Base-by-base conservation (phyloP, 2,329 filamentous ascomycete genomes). In the Leptographium wingfieldii region DNA sequence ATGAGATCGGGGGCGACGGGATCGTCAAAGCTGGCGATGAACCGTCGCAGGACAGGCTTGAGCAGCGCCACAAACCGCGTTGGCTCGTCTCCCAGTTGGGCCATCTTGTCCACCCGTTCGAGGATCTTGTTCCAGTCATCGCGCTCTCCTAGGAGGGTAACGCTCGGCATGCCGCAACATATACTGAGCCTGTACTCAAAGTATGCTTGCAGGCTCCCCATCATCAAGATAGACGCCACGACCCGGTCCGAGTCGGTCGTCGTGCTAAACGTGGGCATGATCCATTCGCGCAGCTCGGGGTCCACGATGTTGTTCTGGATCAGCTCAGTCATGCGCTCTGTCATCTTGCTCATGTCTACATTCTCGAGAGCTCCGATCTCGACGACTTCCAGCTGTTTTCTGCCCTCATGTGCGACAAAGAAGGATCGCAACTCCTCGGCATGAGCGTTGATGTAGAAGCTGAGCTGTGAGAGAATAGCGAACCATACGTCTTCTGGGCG, bases 401-500 rank as follows among this genome's bases (percentile, higher is more conserved):
- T 54, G 14, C n/a, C 11, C 3, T 51, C 25, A 10, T 56, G 54
- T 12, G 54, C 33, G 22, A 56, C 54, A 46, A 56, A 56, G 22
- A 46, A 56, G 10, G 38, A 12, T 22, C 54, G 35, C 54, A 56
- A 11, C 54, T 56, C 35, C 12, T 56, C 38, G 54, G 54, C n/a
- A 25, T 56, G 54, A 1, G 35, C 54, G 14, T 56, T 56, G 35
- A 56, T 46, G 54, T 56, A 46, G 54, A 56, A 56, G 54, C 54
- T 29, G 54, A 56, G 38, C 54, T 56, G 54, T 2, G 38, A 27
- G n/a, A 80, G 64, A 62, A 79, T 77, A 33, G 76, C 69, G 58
- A 77, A 69, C 77, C 77, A 80, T 33, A 80, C 67, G 63, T 80
- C 77, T 55, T 80, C 77, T 1, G 77, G 77, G 3, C 77, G 73